A percentile compares a stretch with the other conserved stretches of the same genome.
These are phyloP conservation scores for Citrus medica DNA, from an alignment of 345 rosid genomes.

Conservation along the genomic window DNA sequence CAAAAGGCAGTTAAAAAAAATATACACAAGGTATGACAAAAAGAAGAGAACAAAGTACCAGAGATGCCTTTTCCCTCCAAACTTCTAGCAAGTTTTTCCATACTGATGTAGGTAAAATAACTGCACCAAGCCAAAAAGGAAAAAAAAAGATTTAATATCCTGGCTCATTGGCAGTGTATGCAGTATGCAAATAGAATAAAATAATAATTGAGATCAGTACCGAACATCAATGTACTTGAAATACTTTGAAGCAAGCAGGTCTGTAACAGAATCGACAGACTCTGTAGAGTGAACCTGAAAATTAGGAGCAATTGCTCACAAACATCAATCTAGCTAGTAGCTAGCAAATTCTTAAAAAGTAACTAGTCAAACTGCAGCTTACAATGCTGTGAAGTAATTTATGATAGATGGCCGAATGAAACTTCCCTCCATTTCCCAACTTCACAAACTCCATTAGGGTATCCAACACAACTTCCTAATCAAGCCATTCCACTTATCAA, in stretches of 20 bases:
- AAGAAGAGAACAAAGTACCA: constrained; percentile 30
- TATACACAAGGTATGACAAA: background rate
- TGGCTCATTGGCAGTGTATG: background rate
- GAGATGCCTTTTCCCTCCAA: constrained; percentile 35
- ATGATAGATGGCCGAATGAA: constrained; percentile 68
- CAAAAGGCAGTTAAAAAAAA: background rate
- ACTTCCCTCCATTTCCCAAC: constrained; percentile 61
- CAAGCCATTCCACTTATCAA: background rate
- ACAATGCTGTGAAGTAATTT: constrained; percentile 64
- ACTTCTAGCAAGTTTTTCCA: constrained; percentile 58
- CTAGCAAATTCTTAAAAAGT: background rate
- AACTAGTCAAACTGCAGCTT: constrained; percentile 18
- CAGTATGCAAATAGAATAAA: background rate
- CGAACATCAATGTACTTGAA: constrained; percentile 74
- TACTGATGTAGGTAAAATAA: constrained; percentile 75
- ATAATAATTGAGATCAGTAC: constrained; percentile 26
- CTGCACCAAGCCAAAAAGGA: constrained; percentile 23
- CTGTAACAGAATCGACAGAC: constrained; percentile 39
- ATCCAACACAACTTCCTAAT: constrained; percentile 76
- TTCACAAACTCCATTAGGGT: constrained; percentile 82
- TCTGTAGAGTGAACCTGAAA: constrained; percentile 51
- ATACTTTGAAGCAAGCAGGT: constrained; percentile 61
- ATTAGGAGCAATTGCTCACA: background rate
- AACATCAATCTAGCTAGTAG: background rate
- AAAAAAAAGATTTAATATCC: background rate